phyloP scores from a whole-genome alignment of 805 yeast genomes.

The Lachancea quebecensis region DNA sequence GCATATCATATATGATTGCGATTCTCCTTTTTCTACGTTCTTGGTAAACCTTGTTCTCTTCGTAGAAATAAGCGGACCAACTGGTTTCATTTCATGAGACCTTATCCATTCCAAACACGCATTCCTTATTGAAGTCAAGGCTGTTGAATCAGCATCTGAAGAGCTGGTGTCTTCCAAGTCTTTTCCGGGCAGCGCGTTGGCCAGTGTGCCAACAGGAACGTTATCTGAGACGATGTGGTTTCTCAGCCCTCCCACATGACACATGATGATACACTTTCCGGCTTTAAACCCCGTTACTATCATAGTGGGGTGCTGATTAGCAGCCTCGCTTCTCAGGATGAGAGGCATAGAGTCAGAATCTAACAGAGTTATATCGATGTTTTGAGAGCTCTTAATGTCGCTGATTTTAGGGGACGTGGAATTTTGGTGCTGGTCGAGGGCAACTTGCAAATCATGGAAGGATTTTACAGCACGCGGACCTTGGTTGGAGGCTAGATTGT shows the following conservation, averaged over 20 bases:
- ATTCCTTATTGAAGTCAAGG: conserved; percentile 15
- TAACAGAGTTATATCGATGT: conserved; percentile 1
- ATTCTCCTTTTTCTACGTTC: conserved; percentile 3
- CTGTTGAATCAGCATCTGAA: not conserved
- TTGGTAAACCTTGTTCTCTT: conserved; percentile 27
- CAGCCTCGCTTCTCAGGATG: conserved; percentile 7
- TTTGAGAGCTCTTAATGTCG: conserved; percentile 1
- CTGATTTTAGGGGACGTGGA: not conserved
- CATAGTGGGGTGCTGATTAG: conserved; percentile 21
- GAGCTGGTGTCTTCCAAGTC: not conserved
- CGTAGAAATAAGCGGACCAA: conserved; percentile 12
- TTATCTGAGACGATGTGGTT: conserved; percentile 20
- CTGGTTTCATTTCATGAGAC: conserved; percentile 14
- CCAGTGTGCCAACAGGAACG: conserved; percentile 2
- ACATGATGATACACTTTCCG: conserved; percentile 19
- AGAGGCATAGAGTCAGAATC: conserved; percentile 1
- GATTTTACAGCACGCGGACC: conserved; percentile 16
- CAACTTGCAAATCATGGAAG: conserved; percentile 16
- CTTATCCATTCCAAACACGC: conserved; percentile 25
- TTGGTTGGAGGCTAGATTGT: conserved; percentile 5
- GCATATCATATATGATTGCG: conserved; percentile 15
- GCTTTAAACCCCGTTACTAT: conserved; percentile 8
- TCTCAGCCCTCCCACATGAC: conserved; percentile 30
- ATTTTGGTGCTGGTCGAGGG: not conserved
- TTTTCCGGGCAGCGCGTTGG: not conserved